Evolutionary conservation across 805 yeast genomes (phyloP).

Genomic region (Starmerella gropengiesseri): DNA sequence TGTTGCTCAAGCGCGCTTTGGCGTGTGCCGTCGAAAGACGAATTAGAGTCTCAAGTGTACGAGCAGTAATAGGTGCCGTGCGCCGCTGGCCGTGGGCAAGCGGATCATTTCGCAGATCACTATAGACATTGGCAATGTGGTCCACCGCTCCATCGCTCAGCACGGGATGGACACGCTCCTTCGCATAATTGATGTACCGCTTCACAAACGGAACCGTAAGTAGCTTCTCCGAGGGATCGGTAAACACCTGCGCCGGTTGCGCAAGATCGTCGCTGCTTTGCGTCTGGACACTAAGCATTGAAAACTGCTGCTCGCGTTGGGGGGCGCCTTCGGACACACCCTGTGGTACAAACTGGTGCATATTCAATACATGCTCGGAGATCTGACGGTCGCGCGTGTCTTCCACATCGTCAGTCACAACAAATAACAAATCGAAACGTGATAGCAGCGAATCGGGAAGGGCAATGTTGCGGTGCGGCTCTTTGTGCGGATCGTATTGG

Average conservation of each 20-base stretch:
- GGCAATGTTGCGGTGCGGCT: constrained; percentile 93
- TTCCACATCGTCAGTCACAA: constrained; percentile 89
- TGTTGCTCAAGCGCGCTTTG: constrained; percentile 73
- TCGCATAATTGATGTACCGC: constrained; percentile 89
- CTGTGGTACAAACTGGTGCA: constrained; percentile 80
- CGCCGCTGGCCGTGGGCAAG: constrained; percentile 35
- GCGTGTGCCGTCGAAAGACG: constrained; percentile 96
- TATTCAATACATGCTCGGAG: constrained; percentile 87
- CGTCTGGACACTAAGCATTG: constrained; percentile 71
- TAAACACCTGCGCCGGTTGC: constrained; percentile 40
- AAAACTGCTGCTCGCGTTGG: constrained; percentile 59
- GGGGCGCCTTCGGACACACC: constrained; percentile 92
- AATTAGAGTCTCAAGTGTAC: constrained; percentile 90
- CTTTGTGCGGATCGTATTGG: constrained; percentile 89
- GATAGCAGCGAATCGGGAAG: constrained; percentile 91
- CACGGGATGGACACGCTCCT: constrained; percentile 73
- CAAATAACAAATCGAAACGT: constrained; percentile 90
- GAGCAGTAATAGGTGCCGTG: constrained; percentile 94
- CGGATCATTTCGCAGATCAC: constrained; percentile 72
- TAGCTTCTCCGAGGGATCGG: constrained; percentile 37
- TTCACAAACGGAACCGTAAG: constrained; percentile 76
- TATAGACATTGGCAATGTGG: constrained; percentile 67
- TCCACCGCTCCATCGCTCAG: constrained; percentile 68
- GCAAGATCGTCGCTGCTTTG: constrained; percentile 31
- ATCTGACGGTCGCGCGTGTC: constrained; percentile 74